Conservation (phyloP, 139 green algal species). For the Auxenochlorella pyrenoidosa region DNA sequence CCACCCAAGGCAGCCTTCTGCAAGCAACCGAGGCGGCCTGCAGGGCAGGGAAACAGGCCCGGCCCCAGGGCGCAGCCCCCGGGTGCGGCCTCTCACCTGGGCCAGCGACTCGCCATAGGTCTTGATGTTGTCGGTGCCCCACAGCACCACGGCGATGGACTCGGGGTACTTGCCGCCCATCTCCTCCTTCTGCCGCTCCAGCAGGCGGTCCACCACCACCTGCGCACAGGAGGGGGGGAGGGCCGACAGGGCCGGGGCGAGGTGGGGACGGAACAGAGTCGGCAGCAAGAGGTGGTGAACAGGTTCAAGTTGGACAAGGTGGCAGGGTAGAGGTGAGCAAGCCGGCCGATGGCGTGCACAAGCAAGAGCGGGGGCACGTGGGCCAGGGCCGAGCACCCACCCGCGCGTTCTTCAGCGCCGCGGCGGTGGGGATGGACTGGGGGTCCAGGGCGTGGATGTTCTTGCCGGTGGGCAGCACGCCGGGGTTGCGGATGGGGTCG, state of each 20-base stretch:
- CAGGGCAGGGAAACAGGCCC: too few relatives aligned
- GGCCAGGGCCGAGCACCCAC: not conserved
- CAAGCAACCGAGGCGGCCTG: not conserved
- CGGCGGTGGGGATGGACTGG: slow-evolving; percentile 93
- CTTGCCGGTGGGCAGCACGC: slow-evolving; percentile 98
- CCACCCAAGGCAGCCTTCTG: not conserved
- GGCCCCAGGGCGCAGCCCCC: too few relatives aligned
- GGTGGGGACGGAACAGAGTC: too few relatives aligned
- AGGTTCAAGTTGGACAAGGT: too few relatives aligned
- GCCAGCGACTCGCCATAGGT: slow-evolving; percentile 98
- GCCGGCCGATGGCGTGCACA: not conserved
- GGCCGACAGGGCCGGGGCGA: too few relatives aligned
- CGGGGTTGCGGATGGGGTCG: slow-evolving; percentile 98
- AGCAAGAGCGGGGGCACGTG: not conserved
- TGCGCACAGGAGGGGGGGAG: not conserved
- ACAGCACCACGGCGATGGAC: slow-evolving; percentile 98
- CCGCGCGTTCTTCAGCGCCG: slow-evolving; percentile 86
- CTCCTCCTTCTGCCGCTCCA: slow-evolving; percentile 91
- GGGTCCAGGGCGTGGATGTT: slow-evolving; percentile 99
- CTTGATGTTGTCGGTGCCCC: slow-evolving; percentile 99
- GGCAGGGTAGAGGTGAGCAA: too few relatives aligned
- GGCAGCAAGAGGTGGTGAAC: too few relatives aligned
- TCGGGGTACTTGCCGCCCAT: slow-evolving; percentile 96
- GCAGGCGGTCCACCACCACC: slow-evolving; percentile 91
- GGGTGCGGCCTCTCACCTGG: slow-evolving; percentile 65